phyloP scores from a whole-genome alignment of 1,284 basidiomycete species.

The Earliella scabrosa region DNA sequence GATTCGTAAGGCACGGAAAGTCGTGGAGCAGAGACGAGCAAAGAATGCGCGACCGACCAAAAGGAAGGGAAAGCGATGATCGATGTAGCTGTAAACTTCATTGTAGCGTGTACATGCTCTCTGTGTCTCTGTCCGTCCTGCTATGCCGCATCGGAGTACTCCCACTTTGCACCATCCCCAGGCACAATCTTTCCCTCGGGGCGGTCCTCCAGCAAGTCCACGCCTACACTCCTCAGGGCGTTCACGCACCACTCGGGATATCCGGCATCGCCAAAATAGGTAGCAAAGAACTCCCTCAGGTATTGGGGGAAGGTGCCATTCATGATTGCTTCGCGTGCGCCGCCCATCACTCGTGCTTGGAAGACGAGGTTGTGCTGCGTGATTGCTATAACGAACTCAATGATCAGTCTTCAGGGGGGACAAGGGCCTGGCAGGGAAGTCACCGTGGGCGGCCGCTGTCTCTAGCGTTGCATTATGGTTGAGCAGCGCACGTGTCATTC shows the following conservation, averaged over 20 bases:
- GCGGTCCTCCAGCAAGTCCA: constrained; percentile 67
- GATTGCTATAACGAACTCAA: constrained; percentile 52
- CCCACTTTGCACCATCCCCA: constrained; percentile 78
- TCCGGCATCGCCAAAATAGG: constrained; percentile 69
- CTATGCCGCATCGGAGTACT: constrained; percentile 38
- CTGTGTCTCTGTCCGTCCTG: neutral
- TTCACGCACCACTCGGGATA: constrained; percentile 87
- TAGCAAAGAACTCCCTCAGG: constrained; percentile 70
- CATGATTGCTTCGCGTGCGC: constrained; percentile 78
- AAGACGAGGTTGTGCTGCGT: constrained; percentile 83
- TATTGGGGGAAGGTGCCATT: constrained; percentile 78
- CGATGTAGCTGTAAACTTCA: neutral
- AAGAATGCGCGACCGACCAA: constrained; percentile 76
- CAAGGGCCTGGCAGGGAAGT: constrained; percentile 20
- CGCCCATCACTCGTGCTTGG: constrained; percentile 82
- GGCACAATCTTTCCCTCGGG: constrained; percentile 49
- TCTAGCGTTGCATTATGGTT: constrained; percentile 77
- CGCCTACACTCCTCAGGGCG: constrained; percentile 74
- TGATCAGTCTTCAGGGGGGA: no score
- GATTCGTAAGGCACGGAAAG: constrained; percentile 76
- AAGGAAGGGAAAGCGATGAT: constrained; percentile 54
- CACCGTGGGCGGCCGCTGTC: constrained; percentile 81
- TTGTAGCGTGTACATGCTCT: neutral
- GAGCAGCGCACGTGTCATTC: constrained; percentile 70
- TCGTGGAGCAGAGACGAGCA: constrained; percentile 61